Evolutionary conservation across 352 stramenopile species (phyloP), one percentile per base, ranked within the genome.

Genomic region (Peronosclerospora sorghi): DNA sequence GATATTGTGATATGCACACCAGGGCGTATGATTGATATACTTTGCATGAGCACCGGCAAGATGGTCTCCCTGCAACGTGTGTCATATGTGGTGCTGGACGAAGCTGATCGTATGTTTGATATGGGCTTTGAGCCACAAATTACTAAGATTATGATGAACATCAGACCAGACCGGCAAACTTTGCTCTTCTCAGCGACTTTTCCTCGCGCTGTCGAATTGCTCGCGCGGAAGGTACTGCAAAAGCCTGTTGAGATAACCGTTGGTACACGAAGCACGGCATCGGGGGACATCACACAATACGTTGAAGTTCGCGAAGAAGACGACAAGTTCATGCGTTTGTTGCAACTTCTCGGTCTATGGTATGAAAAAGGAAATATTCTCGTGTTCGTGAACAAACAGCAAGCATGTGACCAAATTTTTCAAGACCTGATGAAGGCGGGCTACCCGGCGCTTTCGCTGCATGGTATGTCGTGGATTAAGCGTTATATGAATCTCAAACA

Each of bases 51-150:
- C 60, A 85, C 88, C 8, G 95, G 96, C 27, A 89, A 92, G 35
- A 85, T 99, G 56, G 81, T 99, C 21, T 97, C 81, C 21, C 63
- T 99, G 12, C 73, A 94, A 46, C 84, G 96, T 17, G 95, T 99
- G 13, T 97, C 91, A 12, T 98, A 97, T 58, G 92, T 99, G 15
- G 96, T 99, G 13, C 80, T 99, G 38, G 96, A 99, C 54, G 96
- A 99, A 68, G 95, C 96, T 30, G 96, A 99, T 67, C 85, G 96
- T 14, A 99, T 99, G 91, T 99, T 99, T 59, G 97, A 99, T 63
- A 99, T 99, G 96, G 97, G 96, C 8, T 99, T 99, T 64, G 95
- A 98, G 50, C 96, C 96, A 9, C 97, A 99, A 63, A 98, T 99
- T 51, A 92, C 80, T 10, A 97, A 96, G 54, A 97, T 97, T 41